Base-by-base conservation (phyloP, 768 basidiomycete species). In the Kwoniella sp. region DNA sequence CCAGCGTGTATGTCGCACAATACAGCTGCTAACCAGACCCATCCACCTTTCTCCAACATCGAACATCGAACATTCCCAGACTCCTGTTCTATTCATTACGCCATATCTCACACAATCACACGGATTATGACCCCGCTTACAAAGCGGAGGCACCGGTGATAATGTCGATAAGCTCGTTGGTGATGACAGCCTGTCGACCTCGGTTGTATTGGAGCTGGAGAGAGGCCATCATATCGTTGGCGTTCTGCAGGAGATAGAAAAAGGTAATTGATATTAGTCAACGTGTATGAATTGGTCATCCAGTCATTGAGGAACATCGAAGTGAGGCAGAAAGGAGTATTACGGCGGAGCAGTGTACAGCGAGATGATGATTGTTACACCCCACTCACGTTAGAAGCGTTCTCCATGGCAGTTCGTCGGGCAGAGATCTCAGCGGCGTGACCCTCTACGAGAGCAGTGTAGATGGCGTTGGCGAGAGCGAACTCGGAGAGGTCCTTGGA, bases 341-440 rank as follows among this genome's bases (percentile, higher is more conserved):
- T n/a, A n/a, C n/a, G n/a, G n/a, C n/a, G n/a, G n/a, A n/a, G n/a
- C n/a, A n/a, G n/a, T n/a, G n/a, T n/a, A n/a, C n/a, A n/a, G n/a
- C 40, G 17, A 15, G 40, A 6, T 7, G 12, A 27, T 48, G 13
- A 58, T 21, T 9, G 36, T 3, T 36, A 15, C 30, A 27, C 29
- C 3, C 17, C 17, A 69, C 76, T 53, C 68, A 78, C 77, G 77
- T 99, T 99, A 70, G 94, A 92, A 52, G 95, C 95, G 78, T 92
- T 98, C 86, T 98, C 96, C 96, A 99, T 99, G 76, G 96, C 96
- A 72, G 95, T 97, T 72, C 95, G 89, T 81, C 95, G 88, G 55
- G 68, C 68, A 61, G 76, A 80, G 64, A 81, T 89, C 82, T 97
- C 95, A 74, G 94, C 92, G 55, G 95, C 95, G 80, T 97, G 93